Evolutionary conservation across 371 early-diverging fungal species (phyloP), one percentile per base, ranked within the genome.

Genomic region (Blastocladiella emersonii): DNA sequence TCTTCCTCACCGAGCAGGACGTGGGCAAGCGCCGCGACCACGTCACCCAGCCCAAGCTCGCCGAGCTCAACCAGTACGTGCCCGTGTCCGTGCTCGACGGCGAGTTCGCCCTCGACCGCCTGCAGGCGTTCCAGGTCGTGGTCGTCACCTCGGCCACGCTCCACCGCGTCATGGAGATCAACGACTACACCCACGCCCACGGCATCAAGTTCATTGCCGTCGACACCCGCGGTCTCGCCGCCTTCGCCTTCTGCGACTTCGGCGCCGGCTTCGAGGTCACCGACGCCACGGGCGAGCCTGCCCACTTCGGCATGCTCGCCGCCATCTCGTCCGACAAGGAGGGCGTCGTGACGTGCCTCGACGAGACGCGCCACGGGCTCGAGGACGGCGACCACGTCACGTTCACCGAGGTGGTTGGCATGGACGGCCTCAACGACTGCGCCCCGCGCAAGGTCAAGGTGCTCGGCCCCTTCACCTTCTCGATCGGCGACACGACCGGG

Each of bases 231-330:
- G 99, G 99, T 67, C 83, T 99, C 34, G 98, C 98, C 78, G 95
- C 93, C 79, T 89, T 81, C 62, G 79, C 89, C 17, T 99, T 99
- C 76, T 91, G 90, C 68, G 99, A 99, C 74, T 99, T 99, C 79
- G 97, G 98, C 55, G 70, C 79, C 17, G 78, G 82, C 7, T 99
- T 99, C 74, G 78, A 78, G 39, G 88, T 97, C 30, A 74, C 77
- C 27, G 99, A 99, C 75, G 78, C 86, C 35, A 98, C 87, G 32
- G 99, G 99, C 39, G 98, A 98, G 72, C 87, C 88, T 64, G 89
- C 95, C 21, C 75, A 91, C 34, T 79, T 81, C 27, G 99, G 99
- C 51, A 95, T 98, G 88, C 74, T 99, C 64, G 95, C 98, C 34
- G 87, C 81, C 34, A 68, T 66, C 49, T 64, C 59, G 37, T 63